A percentile compares a stretch with the other conserved stretches of the same genome.
Conservation (phyloP, 805 yeast genomes). For the Cyberlindnera mississippiensis region DNA sequence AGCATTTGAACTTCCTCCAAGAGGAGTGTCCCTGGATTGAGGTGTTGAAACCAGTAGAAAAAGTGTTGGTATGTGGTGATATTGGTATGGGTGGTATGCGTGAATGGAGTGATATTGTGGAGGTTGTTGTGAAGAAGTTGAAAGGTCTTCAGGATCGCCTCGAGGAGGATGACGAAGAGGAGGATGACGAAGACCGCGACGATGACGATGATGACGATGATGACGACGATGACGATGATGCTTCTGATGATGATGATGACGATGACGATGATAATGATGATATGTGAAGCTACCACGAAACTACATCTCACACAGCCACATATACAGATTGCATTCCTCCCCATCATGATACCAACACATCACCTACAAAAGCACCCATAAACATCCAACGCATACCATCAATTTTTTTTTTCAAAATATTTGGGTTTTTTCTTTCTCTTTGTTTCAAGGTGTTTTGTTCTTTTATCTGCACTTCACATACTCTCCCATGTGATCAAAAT, state of each 20-base stretch:
- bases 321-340: neutral
- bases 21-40: conserved; percentile 77
- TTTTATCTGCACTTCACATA: too few species aligned
- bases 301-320: neutral
- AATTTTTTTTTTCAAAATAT: too few species aligned
- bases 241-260: conserved; percentile 37
- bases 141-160: conserved; percentile 25
- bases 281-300: neutral
- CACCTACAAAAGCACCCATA: too few species aligned
- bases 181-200: conserved; percentile 38
- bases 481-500: too few species aligned
- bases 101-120: conserved; percentile 81
- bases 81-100: conserved; percentile 93
- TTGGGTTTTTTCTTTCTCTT: too few species aligned
- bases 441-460: too few species aligned
- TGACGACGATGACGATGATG: conserved; percentile 38
- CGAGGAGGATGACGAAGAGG: conserved; percentile 42
- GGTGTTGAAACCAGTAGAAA: conserved; percentile 74
- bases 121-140: conserved; percentile 39
- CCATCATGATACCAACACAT: too few species aligned
- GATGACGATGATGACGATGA: conserved; percentile 37
- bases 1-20: conserved; percentile 55
- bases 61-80: conserved; percentile 76
- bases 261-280: conserved; percentile 14
- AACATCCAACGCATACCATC: too few species aligned